These are phyloP conservation scores for Fusarium metavorans DNA, from an alignment of 2,329 filamentous ascomycete genomes.

Conservation along the genomic window DNA sequence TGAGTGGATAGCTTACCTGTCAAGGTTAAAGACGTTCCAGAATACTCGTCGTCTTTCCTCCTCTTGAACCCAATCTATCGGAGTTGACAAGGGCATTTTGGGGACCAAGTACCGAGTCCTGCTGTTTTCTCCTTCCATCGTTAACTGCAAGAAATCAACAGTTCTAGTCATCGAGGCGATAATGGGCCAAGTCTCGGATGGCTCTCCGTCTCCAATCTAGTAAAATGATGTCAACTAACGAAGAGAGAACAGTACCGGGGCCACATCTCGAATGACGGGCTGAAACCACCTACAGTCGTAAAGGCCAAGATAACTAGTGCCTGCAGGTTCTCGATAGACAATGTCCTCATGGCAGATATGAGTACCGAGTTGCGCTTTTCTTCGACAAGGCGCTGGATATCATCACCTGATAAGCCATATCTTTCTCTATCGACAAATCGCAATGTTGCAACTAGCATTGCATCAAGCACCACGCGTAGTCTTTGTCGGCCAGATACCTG, in stretches of 20 bases:
- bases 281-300: background rate
- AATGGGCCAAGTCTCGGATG: background rate
- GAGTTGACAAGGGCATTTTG: background rate
- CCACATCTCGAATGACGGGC: too few relatives aligned
- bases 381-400: background rate
- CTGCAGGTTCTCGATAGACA: background rate
- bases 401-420: background rate
- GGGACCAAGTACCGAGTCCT: background rate
- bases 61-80: background rate
- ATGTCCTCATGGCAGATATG: background rate
- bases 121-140: background rate
- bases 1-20: background rate
- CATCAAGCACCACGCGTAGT: background rate
- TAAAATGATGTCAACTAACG: background rate
- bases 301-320: background rate
- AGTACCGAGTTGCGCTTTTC: background rate
- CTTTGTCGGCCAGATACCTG: background rate
- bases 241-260: background rate
- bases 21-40: slow-evolving; percentile 1
- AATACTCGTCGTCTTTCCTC: slow-evolving; percentile 1
- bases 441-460: background rate
- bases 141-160: background rate
- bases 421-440: background rate
- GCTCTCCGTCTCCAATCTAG: background rate
- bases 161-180: background rate